These are phyloP conservation scores for Pythium utonaiense DNA, from an alignment of 352 stramenopile species.

Conservation along the genomic window DNA sequence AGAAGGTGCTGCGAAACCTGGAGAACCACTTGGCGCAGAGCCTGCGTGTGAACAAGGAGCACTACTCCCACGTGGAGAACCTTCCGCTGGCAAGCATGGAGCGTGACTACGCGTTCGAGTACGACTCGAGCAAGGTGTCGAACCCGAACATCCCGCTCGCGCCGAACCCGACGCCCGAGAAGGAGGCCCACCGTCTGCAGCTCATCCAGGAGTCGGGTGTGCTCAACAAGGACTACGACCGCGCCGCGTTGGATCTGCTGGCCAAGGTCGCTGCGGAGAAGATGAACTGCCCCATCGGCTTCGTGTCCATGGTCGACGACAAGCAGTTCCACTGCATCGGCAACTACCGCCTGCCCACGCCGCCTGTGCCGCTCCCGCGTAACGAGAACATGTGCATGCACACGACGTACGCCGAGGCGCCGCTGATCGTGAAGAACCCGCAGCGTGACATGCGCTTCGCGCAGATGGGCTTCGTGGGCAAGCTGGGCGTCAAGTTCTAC, in stretches of 20 bases:
- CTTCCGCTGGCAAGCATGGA: slow-evolving; percentile 30
- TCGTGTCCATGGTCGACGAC: slow-evolving; percentile 56
- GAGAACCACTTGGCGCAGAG: slow-evolving; percentile 40
- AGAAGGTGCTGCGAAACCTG: slow-evolving; percentile 34
- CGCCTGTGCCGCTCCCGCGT: slow-evolving; percentile 28
- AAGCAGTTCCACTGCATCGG: slow-evolving; percentile 46
- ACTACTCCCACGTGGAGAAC: slow-evolving; percentile 11
- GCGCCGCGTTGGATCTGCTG: slow-evolving; percentile 45
- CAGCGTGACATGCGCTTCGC: slow-evolving; percentile 60
- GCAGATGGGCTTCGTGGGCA: slow-evolving; percentile 42
- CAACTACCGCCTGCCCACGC: slow-evolving; percentile 36
- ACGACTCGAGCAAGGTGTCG: slow-evolving; percentile 30
- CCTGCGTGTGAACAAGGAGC: slow-evolving; percentile 29
- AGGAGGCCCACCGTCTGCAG: slow-evolving; percentile 40
- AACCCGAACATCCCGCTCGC: slow-evolving; percentile 44
- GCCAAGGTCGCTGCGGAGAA: slow-evolving; percentile 48
- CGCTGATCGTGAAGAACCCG: slow-evolving; percentile 61
- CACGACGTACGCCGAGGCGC: slow-evolving; percentile 54
- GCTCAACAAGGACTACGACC: slow-evolving; percentile 40
- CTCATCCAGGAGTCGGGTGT: slow-evolving; percentile 46
- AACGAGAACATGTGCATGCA: slow-evolving; percentile 61
- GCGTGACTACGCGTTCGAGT: slow-evolving; percentile 52
- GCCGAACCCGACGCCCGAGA: slow-evolving; percentile 31
- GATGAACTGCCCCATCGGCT: slow-evolving; percentile 53
- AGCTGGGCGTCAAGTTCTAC: slow-evolving; percentile 60